These are phyloP conservation scores for Apiospora malaysiana DNA, from an alignment of 2,329 filamentous ascomycete genomes.

Conservation along the genomic window DNA sequence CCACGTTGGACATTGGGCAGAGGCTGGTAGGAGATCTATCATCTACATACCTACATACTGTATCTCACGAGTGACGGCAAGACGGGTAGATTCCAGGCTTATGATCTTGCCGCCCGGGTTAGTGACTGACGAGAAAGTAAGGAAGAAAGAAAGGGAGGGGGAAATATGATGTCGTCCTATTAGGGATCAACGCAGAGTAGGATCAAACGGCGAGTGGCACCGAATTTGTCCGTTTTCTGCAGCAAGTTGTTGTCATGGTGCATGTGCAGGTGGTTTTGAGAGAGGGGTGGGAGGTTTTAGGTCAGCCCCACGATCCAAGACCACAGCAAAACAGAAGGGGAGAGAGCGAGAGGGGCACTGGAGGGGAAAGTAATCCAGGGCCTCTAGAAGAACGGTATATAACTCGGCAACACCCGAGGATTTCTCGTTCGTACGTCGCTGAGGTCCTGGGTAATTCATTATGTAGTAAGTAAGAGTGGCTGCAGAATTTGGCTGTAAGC, in stretches of 20 bases:
- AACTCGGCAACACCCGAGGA: neutral
- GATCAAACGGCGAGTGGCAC: constrained; percentile 11
- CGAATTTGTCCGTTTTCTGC: neutral
- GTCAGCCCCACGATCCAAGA: constrained; percentile 3
- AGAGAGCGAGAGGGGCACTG: neutral
- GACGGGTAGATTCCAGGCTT: constrained; percentile 12
- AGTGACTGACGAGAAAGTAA: neutral
- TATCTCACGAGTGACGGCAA: neutral
- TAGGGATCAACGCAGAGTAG: neutral
- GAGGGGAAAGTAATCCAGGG: neutral
- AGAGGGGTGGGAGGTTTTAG: neutral
- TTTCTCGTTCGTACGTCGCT: neutral
- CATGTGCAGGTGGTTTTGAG: neutral
- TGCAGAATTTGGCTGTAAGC: neutral
- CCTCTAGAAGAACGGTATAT: neutral
- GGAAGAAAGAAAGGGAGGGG: neutral
- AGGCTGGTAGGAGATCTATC: constrained; percentile 9
- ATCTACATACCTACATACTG: neutral
- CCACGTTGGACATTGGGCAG: constrained; percentile 10
- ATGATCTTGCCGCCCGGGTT: neutral
- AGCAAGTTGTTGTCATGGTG: constrained; percentile 15
- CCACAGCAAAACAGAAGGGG: neutral
- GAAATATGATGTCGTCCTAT: neutral
- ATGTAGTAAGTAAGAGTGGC: too few species aligned
- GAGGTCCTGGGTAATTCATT: neutral